These are phyloP conservation scores for Russula sp. DNA, from an alignment of 768 basidiomycete genomes.

Conservation along the genomic window DNA sequence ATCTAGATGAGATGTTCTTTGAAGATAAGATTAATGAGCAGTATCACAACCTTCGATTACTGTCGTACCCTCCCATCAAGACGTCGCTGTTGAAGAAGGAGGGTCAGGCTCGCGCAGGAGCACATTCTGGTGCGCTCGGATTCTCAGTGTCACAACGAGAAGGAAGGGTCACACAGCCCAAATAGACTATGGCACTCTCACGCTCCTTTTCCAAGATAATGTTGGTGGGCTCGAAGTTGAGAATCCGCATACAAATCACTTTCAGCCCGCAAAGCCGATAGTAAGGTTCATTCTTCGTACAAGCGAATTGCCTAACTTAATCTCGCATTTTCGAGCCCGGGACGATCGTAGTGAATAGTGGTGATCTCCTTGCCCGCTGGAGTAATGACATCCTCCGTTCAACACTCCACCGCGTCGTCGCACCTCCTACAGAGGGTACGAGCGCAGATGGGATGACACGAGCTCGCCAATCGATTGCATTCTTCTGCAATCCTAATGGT, in stretches of 20 bases:
- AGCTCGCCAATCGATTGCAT: slow-evolving; percentile 72
- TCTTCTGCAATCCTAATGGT: slow-evolving; percentile 83
- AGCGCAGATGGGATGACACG: slow-evolving; percentile 53
- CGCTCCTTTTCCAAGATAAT: slow-evolving; percentile 76
- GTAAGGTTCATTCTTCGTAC: slow-evolving; percentile 37
- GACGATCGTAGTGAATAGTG: slow-evolving; percentile 79
- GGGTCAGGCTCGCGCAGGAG: slow-evolving; percentile 75
- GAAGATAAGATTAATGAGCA: slow-evolving; percentile 70
- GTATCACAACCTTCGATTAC: slow-evolving; percentile 72
- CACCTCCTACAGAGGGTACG: slow-evolving; percentile 50
- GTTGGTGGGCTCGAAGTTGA: slow-evolving; percentile 81
- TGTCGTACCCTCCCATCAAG: slow-evolving; percentile 78
- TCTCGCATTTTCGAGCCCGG: slow-evolving; percentile 46
- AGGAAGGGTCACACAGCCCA: neutral
- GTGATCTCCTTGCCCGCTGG: slow-evolving; percentile 77
- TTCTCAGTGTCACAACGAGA: neutral
- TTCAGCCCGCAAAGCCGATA: slow-evolving; percentile 68
- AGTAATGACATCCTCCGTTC: slow-evolving; percentile 75
- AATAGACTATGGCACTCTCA: slow-evolving; percentile 74
- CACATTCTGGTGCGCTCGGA: slow-evolving; percentile 58
- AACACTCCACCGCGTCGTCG: slow-evolving; percentile 79
- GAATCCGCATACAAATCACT: slow-evolving; percentile 68
- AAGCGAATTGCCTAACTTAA: neutral
- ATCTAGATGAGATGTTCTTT: slow-evolving; percentile 68
- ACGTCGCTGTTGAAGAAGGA: slow-evolving; percentile 48